Evolutionary conservation across 768 basidiomycete genomes (phyloP), one percentile per base, ranked within the genome.

Genomic region (Termitomyces sp.): DNA sequence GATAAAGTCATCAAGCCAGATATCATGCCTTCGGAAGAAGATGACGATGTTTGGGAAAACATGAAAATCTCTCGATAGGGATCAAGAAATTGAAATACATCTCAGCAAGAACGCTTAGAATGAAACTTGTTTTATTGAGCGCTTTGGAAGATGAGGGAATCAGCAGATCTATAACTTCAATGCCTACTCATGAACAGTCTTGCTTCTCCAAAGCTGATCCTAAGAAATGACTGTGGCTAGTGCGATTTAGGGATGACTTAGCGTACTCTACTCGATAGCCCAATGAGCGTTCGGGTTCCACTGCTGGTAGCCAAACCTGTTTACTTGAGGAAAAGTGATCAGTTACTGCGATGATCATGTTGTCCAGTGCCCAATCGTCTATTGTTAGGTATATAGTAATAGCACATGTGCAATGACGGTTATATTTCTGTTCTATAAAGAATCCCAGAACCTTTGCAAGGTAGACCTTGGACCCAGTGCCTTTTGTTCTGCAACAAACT

Each of bases 31-130:
- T 28, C 47, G 13, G 35, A 18, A 7, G 81, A 77, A 14, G 83
- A 80, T 14, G 87, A 87, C 10, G 85, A 85, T 40, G 68, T 91
- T 33, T 92, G 91, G 91, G 78, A 85, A 57, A 75, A 74, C 28
- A 84, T 93, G 84, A 74, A 83, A 61, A 74, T 80, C 52, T 74
- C 79, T 43, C 43, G 74, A 73, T 33, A 70, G 71, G 55, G 69
- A 69, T 43, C 3, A 70, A 72, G 36, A 63, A 66, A 23, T 23
- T 23, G 23, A 23, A 23, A 23, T 23, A 23, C 40, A 9, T 56
- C 20, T 36, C 64, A 51, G 60, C 69, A 65, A 61, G 71, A 67
- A 55, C 69, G 69, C 61, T 66, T 14, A 28, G 16, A 40, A 14
- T 28, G 2, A 28, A 52, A 35, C 4, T 23, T 23, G 0, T 23